Evolutionary conservation across 148 eudicot genomes (phyloP), one percentile per base, ranked within the genome.

Genomic region (Rheum nobile): DNA sequence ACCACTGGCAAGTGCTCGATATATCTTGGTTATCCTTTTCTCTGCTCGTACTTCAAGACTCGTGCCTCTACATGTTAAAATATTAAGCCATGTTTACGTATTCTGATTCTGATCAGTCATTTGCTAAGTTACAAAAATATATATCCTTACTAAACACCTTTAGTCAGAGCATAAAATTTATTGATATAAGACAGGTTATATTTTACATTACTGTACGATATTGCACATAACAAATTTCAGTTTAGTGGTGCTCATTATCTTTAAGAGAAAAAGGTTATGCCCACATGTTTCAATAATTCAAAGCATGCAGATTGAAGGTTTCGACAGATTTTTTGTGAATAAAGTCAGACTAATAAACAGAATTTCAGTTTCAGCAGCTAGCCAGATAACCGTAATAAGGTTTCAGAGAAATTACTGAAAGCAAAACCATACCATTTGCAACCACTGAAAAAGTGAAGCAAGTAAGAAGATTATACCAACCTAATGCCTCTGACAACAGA

Each of bases 1-100:
- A 52, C 97, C 98, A 78, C 84, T 84, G 67, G 78, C 91, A 57
- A 94, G 75, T 76, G 98, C 91, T 61, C 97, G 87, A 71, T 94
- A 94, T 71, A 84, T 79, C 83, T 94, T 94, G 54, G 84, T 84
- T 72, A 94, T 89, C 79, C 80, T 88, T 72, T 90, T 82, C 39
- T 47, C 74, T 52, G 76, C 41, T 54, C 74, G 81, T 72, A 70
- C 46, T 67, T 72, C 75, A 7, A 74, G 42, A 59, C 75, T 72
- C 34, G 34, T 77, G 71, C 73, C 81, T 72, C 93, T 91, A 83
- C 55, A 75, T 26, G 52, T 14, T 9, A 1, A 41, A 54, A 74
- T 38, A 29, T 69, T 69, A 14, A 69, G 46, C 16, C 14, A 69
- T 37, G 44, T 39, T 39, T 16, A 37, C 67, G 11, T 26, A 57